Conservation (phyloP, 2,329 filamentous ascomycete genomes). For the Claviceps capensis region DNA sequence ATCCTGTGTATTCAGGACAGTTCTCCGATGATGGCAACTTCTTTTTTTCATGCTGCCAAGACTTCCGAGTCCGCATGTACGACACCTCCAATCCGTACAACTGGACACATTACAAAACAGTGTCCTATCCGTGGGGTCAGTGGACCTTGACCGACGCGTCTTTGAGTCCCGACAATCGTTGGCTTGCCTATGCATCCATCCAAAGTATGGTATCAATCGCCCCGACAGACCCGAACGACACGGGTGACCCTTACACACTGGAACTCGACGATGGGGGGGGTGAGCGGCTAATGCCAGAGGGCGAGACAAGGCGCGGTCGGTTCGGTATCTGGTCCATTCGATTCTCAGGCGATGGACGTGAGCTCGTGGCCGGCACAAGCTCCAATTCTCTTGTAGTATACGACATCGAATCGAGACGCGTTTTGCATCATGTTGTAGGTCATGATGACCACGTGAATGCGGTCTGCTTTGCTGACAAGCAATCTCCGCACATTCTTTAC, state of each 20-base stretch:
- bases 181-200: conserved; percentile 85
- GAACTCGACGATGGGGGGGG: conserved; percentile 38
- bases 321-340: conserved; percentile 78
- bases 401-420: conserved; percentile 69
- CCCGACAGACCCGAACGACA: conserved; percentile 71
- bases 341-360: conserved; percentile 81
- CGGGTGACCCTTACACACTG: conserved; percentile 65
- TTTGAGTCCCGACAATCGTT: conserved; percentile 80
- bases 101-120: conserved; percentile 93
- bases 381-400: conserved; percentile 73
- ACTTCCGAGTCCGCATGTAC: conserved; percentile 93
- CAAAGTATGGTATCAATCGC: conserved; percentile 72
- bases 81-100: conserved; percentile 91
- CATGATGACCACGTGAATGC: conserved; percentile 90
- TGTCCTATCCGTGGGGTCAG: conserved; percentile 69
- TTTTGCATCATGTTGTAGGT: conserved; percentile 61
- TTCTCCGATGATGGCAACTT: conserved; percentile 97
- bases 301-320: conserved; percentile 15
- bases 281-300: conserved; percentile 11
- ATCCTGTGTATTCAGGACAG: conserved; percentile 84
- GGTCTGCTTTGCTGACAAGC: conserved; percentile 83
- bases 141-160: conserved; percentile 96
- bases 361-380: conserved; percentile 81
- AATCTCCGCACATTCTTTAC: conserved; percentile 85
- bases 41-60: conserved; percentile 84